These are phyloP conservation scores for Xylaria intraflava DNA, from an alignment of 495 filamentous ascomycete genomes.

Conservation along the genomic window DNA sequence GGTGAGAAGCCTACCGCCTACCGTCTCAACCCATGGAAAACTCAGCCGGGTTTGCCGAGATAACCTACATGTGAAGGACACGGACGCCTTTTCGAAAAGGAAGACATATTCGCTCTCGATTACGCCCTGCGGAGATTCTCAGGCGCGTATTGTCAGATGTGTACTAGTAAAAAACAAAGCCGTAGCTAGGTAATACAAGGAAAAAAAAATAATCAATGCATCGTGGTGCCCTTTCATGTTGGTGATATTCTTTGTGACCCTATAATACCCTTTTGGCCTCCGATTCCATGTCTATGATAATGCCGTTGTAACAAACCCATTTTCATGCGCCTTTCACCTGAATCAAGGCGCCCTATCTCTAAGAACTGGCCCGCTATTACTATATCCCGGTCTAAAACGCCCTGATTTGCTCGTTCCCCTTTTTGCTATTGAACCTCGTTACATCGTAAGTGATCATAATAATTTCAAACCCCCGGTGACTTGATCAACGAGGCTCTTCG, in stretches of 20 bases:
- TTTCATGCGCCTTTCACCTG: background rate
- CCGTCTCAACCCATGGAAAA: too few relatives aligned
- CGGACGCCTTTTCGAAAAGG: too few relatives aligned
- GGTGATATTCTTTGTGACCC: background rate
- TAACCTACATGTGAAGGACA: too few relatives aligned
- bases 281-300: constrained; percentile 3
- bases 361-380: background rate
- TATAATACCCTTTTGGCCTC: background rate
- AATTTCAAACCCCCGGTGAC: constrained; percentile 88
- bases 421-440: background rate
- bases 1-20: too few relatives aligned
- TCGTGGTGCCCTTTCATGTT: background rate
- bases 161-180: too few relatives aligned
- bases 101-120: too few relatives aligned
- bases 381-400: background rate
- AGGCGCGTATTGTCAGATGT: too few relatives aligned
- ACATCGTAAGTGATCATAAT: constrained; percentile 43
- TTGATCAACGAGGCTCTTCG: constrained; percentile 76
- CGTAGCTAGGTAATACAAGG: too few relatives aligned
- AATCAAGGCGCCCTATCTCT: background rate
- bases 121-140: too few relatives aligned
- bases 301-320: background rate
- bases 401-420: background rate
- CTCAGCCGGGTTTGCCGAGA: too few relatives aligned
- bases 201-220: too few relatives aligned